Conservation (phyloP, 2,329 filamentous ascomycete genomes). For the Exophiala viscosa region DNA sequence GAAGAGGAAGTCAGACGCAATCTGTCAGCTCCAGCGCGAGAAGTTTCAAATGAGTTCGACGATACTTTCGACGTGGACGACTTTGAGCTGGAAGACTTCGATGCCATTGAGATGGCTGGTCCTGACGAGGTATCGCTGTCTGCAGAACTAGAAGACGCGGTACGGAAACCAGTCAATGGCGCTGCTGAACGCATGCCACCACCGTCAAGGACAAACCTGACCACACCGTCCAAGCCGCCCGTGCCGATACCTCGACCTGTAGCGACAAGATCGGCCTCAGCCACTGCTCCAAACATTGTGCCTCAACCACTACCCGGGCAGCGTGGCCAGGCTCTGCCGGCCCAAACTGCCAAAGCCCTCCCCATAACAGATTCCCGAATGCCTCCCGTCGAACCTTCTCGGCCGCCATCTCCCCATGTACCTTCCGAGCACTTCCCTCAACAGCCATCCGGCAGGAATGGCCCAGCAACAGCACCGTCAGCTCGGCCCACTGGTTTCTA, state of each 20-base stretch:
- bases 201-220: conserved; percentile 11
- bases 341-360: neutral
- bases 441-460: conserved; percentile 3
- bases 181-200: conserved; percentile 8
- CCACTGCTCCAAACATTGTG: conserved; percentile 2
- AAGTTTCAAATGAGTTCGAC: conserved; percentile 30
- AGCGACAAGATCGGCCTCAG: neutral
- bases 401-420: conserved; percentile 23
- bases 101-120: conserved; percentile 64
- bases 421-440: conserved; percentile 20
- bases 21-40: conserved; percentile 1
- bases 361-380: conserved; percentile 3
- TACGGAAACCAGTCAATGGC: conserved; percentile 20
- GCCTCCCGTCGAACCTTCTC: conserved; percentile 4
- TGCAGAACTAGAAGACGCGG: conserved; percentile 30
- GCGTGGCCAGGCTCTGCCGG: conserved; percentile 4
- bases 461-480: neutral
- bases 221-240: conserved; percentile 25
- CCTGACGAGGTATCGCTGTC: conserved; percentile 70
- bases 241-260: neutral
- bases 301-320: conserved; percentile 23
- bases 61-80: conserved; percentile 47
- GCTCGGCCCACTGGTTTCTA: conserved; percentile 60
- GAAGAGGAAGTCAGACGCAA: conserved; percentile 41
- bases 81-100: conserved; percentile 74